Conservation (phyloP, 805 yeast genomes). For the Lipomyces anomalus region DNA sequence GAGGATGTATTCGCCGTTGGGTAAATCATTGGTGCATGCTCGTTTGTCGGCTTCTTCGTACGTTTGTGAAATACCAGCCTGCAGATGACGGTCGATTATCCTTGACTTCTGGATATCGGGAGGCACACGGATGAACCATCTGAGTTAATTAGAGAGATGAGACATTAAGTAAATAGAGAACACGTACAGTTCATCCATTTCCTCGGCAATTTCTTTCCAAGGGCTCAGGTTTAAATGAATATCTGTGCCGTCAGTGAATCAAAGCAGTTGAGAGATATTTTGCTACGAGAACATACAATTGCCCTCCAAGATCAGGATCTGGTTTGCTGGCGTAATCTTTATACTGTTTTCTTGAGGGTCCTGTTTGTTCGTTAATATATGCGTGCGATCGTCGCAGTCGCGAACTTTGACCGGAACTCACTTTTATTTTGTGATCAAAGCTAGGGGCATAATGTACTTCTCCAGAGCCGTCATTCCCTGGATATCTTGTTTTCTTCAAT, state of each 20-base stretch:
- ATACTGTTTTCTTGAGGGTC: conserved; percentile 64
- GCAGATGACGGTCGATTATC: conserved; percentile 40
- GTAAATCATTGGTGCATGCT: conserved; percentile 48
- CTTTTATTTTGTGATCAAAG: conserved; percentile 51
- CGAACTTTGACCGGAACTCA: background rate
- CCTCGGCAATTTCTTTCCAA: conserved; percentile 49
- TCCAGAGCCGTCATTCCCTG: conserved; percentile 23
- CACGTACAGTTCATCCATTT: conserved; percentile 34
- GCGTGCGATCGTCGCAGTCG: background rate
- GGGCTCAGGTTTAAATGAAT: conserved; percentile 51
- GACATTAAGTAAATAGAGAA: background rate
- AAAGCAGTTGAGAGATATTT: background rate
- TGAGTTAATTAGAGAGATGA: background rate
- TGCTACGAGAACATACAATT: conserved; percentile 38
- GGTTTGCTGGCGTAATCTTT: conserved; percentile 40
- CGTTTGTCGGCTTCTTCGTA: conserved; percentile 35
- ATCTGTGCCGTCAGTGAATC: no score
- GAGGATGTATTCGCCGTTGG: conserved; percentile 50
- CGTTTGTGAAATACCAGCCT: conserved; percentile 35
- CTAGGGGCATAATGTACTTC: conserved; percentile 45
- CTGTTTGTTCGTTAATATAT: conserved; percentile 29
- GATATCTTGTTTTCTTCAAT: conserved; percentile 31
- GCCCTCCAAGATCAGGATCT: conserved; percentile 70
- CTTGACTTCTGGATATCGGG: conserved; percentile 40
- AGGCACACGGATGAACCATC: conserved; percentile 46